These are phyloP conservation scores for Penicillium aurantiogriseum DNA, from an alignment of 2,329 filamentous ascomycete genomes.

Conservation along the genomic window DNA sequence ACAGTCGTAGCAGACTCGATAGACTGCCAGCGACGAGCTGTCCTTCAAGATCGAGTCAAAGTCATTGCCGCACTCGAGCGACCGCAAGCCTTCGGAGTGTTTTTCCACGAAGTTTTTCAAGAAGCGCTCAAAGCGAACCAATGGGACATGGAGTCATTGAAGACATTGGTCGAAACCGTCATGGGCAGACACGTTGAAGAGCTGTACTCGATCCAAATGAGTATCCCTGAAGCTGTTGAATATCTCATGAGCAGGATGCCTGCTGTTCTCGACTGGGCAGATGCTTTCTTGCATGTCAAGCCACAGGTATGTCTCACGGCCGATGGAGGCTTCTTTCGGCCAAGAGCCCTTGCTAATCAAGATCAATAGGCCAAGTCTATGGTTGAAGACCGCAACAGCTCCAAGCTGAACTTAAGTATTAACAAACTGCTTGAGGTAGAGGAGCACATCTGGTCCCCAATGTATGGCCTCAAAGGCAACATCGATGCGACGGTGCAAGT, in stretches of 20 bases:
- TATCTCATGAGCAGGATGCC: constrained; percentile 81
- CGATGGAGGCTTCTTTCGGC: background rate
- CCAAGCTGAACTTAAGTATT: constrained; percentile 76
- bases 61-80: constrained; percentile 77
- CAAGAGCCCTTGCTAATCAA: constrained; percentile 27
- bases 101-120: constrained; percentile 95
- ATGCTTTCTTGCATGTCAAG: constrained; percentile 69
- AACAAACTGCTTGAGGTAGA: constrained; percentile 95
- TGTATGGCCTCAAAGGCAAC: constrained; percentile 95
- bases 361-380: constrained; percentile 60
- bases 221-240: constrained; percentile 68
- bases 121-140: constrained; percentile 78
- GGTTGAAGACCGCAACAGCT: constrained; percentile 75
- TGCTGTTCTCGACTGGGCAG: constrained; percentile 79
- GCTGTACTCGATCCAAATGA: constrained; percentile 81
- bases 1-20: constrained; percentile 98
- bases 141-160: constrained; percentile 72
- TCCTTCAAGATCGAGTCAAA: constrained; percentile 92
- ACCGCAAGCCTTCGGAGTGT: constrained; percentile 84
- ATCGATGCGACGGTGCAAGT: constrained; percentile 96
- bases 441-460: constrained; percentile 97
- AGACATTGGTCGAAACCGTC: constrained; percentile 63
- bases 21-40: constrained; percentile 82
- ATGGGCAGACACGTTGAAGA: constrained; percentile 81
- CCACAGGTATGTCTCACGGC: constrained; percentile 57